Evolutionary conservation across 768 basidiomycete species (phyloP).

Genomic region (Hemileccinum rubropunctum): DNA sequence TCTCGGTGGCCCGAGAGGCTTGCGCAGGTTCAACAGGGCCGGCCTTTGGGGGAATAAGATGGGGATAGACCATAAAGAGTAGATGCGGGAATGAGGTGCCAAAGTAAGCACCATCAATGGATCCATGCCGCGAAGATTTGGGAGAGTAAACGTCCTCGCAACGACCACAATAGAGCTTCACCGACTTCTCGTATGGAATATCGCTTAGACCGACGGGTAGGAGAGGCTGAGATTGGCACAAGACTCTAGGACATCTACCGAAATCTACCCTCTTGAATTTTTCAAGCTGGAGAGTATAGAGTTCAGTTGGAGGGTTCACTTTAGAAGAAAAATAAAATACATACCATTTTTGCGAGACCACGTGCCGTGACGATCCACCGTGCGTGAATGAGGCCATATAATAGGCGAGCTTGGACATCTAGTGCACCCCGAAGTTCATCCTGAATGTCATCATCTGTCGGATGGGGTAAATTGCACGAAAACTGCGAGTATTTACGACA

Average conservation of each 20-base stretch:
- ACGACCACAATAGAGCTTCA: slow-evolving; percentile 97
- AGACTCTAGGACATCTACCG: slow-evolving; percentile 95
- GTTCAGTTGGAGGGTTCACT: slow-evolving; percentile 1
- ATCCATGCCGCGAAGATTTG: slow-evolving; percentile 94
- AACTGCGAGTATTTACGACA: slow-evolving; percentile 23
- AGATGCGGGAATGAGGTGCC: slow-evolving; percentile 98
- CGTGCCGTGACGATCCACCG: slow-evolving; percentile 95
- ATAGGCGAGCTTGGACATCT: slow-evolving; percentile 87
- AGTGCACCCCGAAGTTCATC: slow-evolving; percentile 90
- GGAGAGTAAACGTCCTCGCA: slow-evolving; percentile 99
- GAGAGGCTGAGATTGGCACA: slow-evolving; percentile 92
- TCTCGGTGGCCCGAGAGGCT: slow-evolving; percentile 25
- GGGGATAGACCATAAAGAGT: slow-evolving; percentile 94
- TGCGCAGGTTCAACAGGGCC: slow-evolving; percentile 43
- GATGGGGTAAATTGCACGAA: not conserved
- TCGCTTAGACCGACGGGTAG: slow-evolving; percentile 97
- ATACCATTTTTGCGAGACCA: slow-evolving; percentile 93
- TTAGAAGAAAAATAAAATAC: not conserved
- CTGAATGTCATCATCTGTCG: slow-evolving; percentile 85
- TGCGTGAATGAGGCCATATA: slow-evolving; percentile 96
- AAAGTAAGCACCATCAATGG: slow-evolving; percentile 98
- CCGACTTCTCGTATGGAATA: slow-evolving; percentile 97
- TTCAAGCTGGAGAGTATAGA: slow-evolving; percentile 59
- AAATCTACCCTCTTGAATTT: slow-evolving; percentile 99
- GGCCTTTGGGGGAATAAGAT: slow-evolving; percentile 83